These are phyloP conservation scores for Chaetomiaceae sp. DNA, from an alignment of 2,329 filamentous ascomycete genomes.

Conservation along the genomic window DNA sequence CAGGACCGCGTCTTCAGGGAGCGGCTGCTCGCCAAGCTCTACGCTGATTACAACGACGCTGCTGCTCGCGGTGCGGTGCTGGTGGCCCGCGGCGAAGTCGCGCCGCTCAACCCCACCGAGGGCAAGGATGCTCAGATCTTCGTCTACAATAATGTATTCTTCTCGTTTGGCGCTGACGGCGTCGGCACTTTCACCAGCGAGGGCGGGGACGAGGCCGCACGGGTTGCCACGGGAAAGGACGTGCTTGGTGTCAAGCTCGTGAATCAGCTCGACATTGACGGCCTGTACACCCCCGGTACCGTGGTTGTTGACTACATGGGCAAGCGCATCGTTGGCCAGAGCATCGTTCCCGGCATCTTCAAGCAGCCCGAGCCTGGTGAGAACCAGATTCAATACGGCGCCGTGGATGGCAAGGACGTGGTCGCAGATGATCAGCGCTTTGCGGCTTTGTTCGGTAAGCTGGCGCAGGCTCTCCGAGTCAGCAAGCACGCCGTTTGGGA, in stretches of 20 bases:
- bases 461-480: conserved; percentile 84
- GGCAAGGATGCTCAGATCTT: conserved; percentile 92
- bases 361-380: conserved; percentile 96
- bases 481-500: conserved; percentile 98
- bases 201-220: conserved; percentile 91
- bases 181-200: conserved; percentile 96
- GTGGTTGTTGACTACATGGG: conserved; percentile 96
- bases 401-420: conserved; percentile 93
- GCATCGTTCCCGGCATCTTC: conserved; percentile 97
- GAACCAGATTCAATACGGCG: conserved; percentile 98
- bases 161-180: conserved; percentile 95
- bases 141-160: conserved; percentile 99
- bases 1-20: conserved; percentile 96
- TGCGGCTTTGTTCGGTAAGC: conserved; percentile 75
- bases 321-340: conserved; percentile 95
- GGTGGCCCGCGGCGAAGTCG: conserved; percentile 87
- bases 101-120: conserved; percentile 92
- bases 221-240: conserved; percentile 94
- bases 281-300: conserved; percentile 90
- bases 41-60: conserved; percentile 95
- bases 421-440: conserved; percentile 90
- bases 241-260: conserved; percentile 90
- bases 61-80: conserved; percentile 87
- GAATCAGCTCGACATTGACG: conserved; percentile 94
- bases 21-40: conserved; percentile 88